Evolutionary conservation across 495 filamentous ascomycete species (phyloP).

Genomic region (Penicillium cinerascens): DNA sequence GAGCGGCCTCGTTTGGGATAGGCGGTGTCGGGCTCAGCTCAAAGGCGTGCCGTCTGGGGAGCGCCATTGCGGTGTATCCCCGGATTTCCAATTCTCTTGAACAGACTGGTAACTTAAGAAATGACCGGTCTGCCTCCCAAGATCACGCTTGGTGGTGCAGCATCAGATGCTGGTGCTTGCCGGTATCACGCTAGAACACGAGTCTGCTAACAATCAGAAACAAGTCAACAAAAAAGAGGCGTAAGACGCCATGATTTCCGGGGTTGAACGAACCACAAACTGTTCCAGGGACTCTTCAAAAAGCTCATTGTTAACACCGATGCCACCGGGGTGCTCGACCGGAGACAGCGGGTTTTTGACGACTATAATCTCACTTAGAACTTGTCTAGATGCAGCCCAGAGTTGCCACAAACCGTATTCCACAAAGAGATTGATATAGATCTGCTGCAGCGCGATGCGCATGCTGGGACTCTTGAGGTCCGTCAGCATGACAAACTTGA

Average conservation of each 20-base stretch:
- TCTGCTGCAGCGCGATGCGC: slow-evolving; percentile 91
- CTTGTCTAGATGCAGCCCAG: background rate
- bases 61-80: slow-evolving; percentile 10
- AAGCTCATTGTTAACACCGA: slow-evolving; percentile 88
- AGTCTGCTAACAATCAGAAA: slow-evolving; percentile 34
- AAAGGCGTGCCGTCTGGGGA: background rate
- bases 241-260: background rate
- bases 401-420: slow-evolving; percentile 69
- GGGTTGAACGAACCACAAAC: slow-evolving; percentile 56
- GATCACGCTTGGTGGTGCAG: background rate
- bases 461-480: slow-evolving; percentile 86
- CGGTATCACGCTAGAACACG: slow-evolving; percentile 32
- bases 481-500: slow-evolving; percentile 96
- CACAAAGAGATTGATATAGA: slow-evolving; percentile 95
- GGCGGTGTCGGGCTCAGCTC: slow-evolving; percentile 10
- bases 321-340: slow-evolving; percentile 80
- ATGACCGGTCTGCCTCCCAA: background rate
- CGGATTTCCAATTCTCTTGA: background rate
- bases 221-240: slow-evolving; percentile 11
- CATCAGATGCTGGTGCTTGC: background rate
- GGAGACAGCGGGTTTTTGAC: slow-evolving; percentile 93
- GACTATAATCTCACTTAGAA: slow-evolving; percentile 48
- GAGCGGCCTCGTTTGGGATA: slow-evolving; percentile 12
- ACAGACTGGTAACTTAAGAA: background rate
- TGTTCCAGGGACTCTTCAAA: slow-evolving; percentile 91